These are phyloP conservation scores for Suillus decipiens DNA, from an alignment of 768 basidiomycete genomes.

Conservation along the genomic window DNA sequence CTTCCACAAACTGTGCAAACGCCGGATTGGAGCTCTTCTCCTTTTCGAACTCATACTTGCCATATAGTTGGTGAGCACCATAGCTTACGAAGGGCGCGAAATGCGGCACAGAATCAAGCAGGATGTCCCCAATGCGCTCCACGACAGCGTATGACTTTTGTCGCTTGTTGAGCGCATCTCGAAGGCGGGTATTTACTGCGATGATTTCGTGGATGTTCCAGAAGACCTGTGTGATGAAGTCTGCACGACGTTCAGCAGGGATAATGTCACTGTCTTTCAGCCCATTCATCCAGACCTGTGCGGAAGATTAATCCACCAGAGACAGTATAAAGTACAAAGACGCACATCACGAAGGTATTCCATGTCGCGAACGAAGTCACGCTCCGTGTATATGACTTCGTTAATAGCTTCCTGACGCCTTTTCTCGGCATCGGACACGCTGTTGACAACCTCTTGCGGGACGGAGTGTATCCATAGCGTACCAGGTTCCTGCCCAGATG, in stretches of 20 bases:
- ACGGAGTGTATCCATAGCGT: conserved; percentile 97
- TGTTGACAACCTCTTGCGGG: conserved; percentile 89
- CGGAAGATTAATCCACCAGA: not conserved
- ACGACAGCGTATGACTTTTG: conserved; percentile 96
- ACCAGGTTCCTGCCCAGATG: conserved; percentile 65
- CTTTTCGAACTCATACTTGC: conserved; percentile 99
- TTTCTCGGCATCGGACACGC: conserved; percentile 91
- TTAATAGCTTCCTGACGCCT: conserved; percentile 98
- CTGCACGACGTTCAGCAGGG: conserved; percentile 69
- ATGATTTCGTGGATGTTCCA: conserved; percentile 98
- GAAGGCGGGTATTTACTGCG: conserved; percentile 85
- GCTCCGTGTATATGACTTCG: conserved; percentile 91
- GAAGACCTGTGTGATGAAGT: conserved; percentile 93
- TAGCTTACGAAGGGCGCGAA: conserved; percentile 95
- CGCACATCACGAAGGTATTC: conserved; percentile 95
- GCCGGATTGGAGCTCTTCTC: conserved; percentile 92
- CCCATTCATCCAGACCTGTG: conserved; percentile 86
- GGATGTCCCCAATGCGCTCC: conserved; percentile 87
- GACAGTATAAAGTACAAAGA: conserved; percentile 10
- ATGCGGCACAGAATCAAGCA: conserved; percentile 82
- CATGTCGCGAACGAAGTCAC: conserved; percentile 97
- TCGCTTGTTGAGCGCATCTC: conserved; percentile 91
- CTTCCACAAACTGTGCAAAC: conserved; percentile 96
- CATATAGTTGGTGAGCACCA: conserved; percentile 95
- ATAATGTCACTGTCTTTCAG: conserved; percentile 79